phyloP scores from a whole-genome alignment of 2,329 filamentous ascomycete species.

The Knoxdaviesia proteae region DNA sequence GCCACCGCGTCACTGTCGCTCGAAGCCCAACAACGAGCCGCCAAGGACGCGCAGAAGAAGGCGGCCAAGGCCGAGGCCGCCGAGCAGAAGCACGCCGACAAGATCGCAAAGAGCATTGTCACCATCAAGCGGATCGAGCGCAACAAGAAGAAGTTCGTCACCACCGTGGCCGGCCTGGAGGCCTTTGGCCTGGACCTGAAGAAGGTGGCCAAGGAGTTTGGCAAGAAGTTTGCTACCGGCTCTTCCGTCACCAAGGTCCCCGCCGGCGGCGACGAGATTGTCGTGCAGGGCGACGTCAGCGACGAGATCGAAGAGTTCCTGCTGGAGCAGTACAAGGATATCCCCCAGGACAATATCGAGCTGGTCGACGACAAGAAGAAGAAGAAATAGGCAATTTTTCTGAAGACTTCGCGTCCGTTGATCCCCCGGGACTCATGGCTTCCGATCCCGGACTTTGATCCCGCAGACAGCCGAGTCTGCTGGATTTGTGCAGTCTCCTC shows the following conservation, averaged over 20 bases:
- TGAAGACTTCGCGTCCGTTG: no score
- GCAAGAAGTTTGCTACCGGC: slow-evolving; percentile 96
- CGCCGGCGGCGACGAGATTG: slow-evolving; percentile 81
- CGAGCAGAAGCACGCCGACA: slow-evolving; percentile 65
- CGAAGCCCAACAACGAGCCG: slow-evolving; percentile 82
- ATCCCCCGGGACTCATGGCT: no score
- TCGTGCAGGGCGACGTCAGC: slow-evolving; percentile 90
- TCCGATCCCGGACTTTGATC: no score
- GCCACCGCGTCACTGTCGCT: slow-evolving; percentile 72
- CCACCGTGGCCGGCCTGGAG: slow-evolving; percentile 76
- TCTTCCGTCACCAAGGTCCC: slow-evolving; percentile 78
- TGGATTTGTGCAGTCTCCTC: no score
- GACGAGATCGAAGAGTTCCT: slow-evolving; percentile 88
- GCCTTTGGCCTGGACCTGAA: slow-evolving; percentile 83
- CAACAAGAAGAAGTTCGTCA: slow-evolving; percentile 95
- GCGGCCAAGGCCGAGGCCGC: slow-evolving; percentile 78
- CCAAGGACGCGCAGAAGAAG: slow-evolving; percentile 94
- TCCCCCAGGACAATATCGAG: slow-evolving; percentile 91
- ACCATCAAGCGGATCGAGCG: slow-evolving; percentile 93
- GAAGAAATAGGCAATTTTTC: slow-evolving; percentile 16
- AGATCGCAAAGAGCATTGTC: slow-evolving; percentile 63
- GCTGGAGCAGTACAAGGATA: slow-evolving; percentile 67
- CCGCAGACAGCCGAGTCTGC: no score
- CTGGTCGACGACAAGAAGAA: slow-evolving; percentile 94
- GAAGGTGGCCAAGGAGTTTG: slow-evolving; percentile 83